A percentile compares a stretch with the other conserved stretches of the same genome.
These are phyloP conservation scores for Blastocrithidia nonstop DNA, from an alignment of 208 protist genomes.

Conservation along the genomic window DNA sequence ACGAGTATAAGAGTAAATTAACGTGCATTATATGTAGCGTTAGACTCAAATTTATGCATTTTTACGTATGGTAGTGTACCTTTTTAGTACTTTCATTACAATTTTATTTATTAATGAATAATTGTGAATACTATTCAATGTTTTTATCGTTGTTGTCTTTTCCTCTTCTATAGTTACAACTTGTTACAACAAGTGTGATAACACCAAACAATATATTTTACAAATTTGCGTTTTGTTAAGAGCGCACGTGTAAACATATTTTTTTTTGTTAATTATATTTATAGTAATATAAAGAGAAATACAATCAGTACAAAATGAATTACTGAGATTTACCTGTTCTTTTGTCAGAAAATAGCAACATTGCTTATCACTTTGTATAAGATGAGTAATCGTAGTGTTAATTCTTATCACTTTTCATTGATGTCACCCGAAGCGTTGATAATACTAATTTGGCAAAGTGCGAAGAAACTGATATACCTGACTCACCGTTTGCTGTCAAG, in stretches of 20 bases:
- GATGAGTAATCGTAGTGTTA: neutral
- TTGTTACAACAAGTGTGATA: neutral
- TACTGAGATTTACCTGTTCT: neutral
- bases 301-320: neutral
- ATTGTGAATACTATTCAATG: neutral
- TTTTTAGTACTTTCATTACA: neutral
- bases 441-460: neutral
- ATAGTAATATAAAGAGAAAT: conserved; percentile 1
- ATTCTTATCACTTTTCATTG: neutral
- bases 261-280: neutral
- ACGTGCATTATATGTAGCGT: no score
- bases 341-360: neutral
- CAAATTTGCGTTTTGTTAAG: neutral
- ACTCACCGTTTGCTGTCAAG: neutral
- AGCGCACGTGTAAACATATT: neutral
- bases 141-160: neutral
- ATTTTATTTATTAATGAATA: neutral
- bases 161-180: neutral
- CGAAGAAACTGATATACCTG: neutral
- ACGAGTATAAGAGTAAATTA: no score
- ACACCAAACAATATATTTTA: neutral
- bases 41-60: no score
- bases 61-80: no score
- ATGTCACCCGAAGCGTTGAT: neutral
- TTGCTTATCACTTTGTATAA: neutral